Evolutionary conservation across 2,329 filamentous ascomycete species (phyloP).

Genomic region (Cordyceps fumosorosea): DNA sequence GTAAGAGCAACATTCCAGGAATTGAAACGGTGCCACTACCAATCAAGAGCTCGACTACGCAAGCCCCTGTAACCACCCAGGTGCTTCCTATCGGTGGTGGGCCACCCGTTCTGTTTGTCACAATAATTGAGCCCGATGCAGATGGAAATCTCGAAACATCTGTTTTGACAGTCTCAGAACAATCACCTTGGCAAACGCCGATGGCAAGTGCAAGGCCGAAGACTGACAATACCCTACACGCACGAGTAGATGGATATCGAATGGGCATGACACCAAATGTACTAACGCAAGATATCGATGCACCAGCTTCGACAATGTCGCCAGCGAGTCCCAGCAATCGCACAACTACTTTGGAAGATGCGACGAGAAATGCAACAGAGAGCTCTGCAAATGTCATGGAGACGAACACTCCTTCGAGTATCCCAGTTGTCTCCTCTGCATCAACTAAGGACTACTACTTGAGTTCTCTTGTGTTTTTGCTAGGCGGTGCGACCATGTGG

Average conservation of each 20-base stretch:
- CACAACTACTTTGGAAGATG: background rate
- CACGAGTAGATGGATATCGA: slow-evolving; percentile 8
- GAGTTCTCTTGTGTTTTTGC: background rate
- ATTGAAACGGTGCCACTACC: slow-evolving; percentile 1
- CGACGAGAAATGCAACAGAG: background rate
- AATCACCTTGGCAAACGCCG: slow-evolving; percentile 13
- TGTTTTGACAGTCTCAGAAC: slow-evolving; percentile 15
- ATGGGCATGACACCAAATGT: background rate
- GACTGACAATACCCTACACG: background rate
- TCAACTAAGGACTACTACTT: background rate
- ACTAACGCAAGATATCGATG: background rate
- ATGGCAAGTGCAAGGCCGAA: background rate
- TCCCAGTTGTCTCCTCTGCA: background rate
- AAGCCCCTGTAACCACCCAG: background rate
- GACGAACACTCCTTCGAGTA: background rate
- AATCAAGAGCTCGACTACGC: background rate
- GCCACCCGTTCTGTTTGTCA: slow-evolving; percentile 17
- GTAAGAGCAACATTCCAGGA: slow-evolving; percentile 1
- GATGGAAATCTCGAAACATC: slow-evolving; percentile 18
- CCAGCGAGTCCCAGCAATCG: background rate
- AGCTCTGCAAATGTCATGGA: background rate
- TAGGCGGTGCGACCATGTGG: background rate
- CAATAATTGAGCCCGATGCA: slow-evolving; percentile 20
- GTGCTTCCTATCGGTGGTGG: background rate
- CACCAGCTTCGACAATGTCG: background rate